These are phyloP conservation scores for Elasticomyces elasticus DNA, from an alignment of 495 filamentous ascomycete species.

Conservation along the genomic window DNA sequence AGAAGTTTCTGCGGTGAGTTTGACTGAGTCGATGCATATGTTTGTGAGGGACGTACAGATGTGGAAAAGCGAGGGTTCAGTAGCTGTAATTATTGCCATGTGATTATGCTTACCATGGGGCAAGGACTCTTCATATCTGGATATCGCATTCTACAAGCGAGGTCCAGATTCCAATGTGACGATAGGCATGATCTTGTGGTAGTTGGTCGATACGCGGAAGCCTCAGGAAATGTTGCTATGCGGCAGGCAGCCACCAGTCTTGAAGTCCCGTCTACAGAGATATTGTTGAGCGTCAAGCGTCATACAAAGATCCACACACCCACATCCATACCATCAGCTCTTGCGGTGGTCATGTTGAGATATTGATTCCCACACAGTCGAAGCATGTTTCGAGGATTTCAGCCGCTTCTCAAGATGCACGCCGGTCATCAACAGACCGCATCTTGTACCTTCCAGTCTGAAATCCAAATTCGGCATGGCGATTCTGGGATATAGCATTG, in stretches of 20 bases:
- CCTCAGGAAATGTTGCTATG: too few relatives aligned
- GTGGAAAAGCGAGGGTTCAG: background rate
- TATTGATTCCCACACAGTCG: background rate
- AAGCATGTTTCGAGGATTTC: background rate
- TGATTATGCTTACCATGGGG: too few relatives aligned
- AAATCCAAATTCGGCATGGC: too few relatives aligned
- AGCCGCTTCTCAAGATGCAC: background rate
- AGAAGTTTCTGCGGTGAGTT: background rate
- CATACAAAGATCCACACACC: background rate
- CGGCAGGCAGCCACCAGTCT: too few relatives aligned
- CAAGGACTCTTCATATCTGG: too few relatives aligned
- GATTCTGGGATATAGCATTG: too few relatives aligned
- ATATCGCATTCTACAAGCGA: too few relatives aligned
- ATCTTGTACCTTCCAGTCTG: background rate
- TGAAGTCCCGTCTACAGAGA: background rate
- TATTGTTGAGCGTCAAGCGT: background rate
- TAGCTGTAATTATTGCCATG: too few relatives aligned
- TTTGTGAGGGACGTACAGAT: background rate
- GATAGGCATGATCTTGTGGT: too few relatives aligned
- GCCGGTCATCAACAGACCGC: background rate
- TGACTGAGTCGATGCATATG: background rate
- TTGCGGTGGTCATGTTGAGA: background rate
- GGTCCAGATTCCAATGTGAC: too few relatives aligned
- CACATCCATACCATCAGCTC: background rate
- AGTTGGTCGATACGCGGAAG: too few relatives aligned